Evolutionary conservation across 2,329 filamentous ascomycete species (phyloP).

Genomic region (Scedosporium boydii): DNA sequence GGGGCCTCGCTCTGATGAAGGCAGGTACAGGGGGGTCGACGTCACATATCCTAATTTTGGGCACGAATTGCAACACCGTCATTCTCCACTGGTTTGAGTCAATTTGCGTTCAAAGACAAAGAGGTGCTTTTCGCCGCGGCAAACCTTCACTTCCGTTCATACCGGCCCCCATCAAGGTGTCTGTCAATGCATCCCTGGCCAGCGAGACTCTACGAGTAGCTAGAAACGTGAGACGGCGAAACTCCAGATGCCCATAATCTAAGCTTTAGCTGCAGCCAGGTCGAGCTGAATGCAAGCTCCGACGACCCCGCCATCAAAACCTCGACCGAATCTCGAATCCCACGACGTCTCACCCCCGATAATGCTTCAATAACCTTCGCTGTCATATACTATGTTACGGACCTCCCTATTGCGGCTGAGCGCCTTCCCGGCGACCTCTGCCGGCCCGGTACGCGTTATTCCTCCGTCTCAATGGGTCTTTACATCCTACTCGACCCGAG

Average conservation of each 20-base stretch:
- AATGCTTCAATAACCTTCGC: neutral
- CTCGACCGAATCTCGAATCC: neutral
- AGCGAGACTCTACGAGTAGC: no score
- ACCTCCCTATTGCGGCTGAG: neutral
- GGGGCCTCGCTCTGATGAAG: neutral
- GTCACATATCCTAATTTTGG: slow-evolving; percentile 2
- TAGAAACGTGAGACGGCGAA: no score
- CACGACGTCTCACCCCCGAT: neutral
- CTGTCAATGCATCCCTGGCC: no score
- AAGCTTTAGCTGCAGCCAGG: neutral
- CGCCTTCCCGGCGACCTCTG: neutral
- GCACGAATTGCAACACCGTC: neutral
- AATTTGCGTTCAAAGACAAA: neutral
- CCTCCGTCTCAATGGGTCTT: neutral
- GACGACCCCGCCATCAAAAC: neutral
- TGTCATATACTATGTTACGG: neutral
- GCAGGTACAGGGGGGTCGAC: neutral
- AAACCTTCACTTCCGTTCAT: neutral
- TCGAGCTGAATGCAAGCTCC: neutral
- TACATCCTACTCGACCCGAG: neutral
- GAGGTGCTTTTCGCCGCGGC: neutral
- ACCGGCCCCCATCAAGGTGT: no score
- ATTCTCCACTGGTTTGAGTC: neutral
- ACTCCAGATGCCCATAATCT: neutral
- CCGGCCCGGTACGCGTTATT: neutral